Evolutionary conservation across 176 grass and related monocot species (phyloP), one percentile per base, ranked within the genome.

Genomic region (Musa troglodytarum): DNA sequence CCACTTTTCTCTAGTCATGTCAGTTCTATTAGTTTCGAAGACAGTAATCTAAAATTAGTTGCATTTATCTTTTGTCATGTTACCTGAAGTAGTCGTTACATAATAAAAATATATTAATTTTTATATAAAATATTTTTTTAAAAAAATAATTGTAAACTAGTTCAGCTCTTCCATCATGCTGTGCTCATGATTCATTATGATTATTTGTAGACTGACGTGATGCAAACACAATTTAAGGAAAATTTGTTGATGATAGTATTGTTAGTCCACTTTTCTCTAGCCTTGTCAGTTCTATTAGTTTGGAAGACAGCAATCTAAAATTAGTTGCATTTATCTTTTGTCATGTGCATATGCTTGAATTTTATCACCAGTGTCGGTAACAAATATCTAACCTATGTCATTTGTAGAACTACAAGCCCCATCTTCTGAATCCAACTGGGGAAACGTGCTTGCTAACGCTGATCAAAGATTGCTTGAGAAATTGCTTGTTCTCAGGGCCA

Each of bases 391-490:
- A 50, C 9, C 51, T 8, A 70, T 9, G 3, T 51, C 15, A 51
- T 17, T 74, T 56, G 53, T 28, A 56, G 52, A 54, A 56, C 16
- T 74, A 22, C 24, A 22, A 15, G 11, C 72, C 0, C n/a, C 52
- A 74, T 24, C 21, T 10, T 57, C 23, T 34, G 72, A 57, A 54
- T 28, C 25, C 28, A 16, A 19, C 34, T 22, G 23, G 1, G 53
- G 12, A 54, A 55, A 23, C 53, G 1, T 58, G 14, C 52, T 29
- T 25, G 11, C 22, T n/a, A 17, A 2, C 12, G 53, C 23, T 57
- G 72, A 74, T 57, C 72, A 29, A 24, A 74, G 22, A 23, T 28
- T 34, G 52, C 11, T 16, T n/a, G 72, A 56, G 72, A 74, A 56
- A 58, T 28, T 74, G 23, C 72, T 16, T 9, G 52, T 28, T 16